Evolutionary conservation across 2,329 filamentous ascomycete species (phyloP).

Genomic region (Paradendryphiella salina): DNA sequence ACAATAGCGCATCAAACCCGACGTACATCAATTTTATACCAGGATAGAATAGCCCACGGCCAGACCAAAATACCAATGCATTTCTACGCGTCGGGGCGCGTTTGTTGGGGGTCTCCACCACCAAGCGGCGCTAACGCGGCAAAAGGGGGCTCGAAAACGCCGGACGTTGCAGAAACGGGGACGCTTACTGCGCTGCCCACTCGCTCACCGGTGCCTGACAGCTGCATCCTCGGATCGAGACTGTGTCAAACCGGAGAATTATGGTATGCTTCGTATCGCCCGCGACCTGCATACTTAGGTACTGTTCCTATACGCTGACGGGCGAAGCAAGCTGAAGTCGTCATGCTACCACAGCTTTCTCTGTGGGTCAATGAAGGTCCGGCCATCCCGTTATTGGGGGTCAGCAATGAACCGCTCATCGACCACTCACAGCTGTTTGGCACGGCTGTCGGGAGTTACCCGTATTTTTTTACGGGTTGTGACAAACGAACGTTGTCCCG

Average conservation of each 20-base stretch:
- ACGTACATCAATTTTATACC: not conserved
- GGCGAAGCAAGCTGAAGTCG: slow-evolving; percentile 3
- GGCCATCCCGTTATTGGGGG: slow-evolving; percentile 15
- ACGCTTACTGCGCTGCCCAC: slow-evolving; percentile 13
- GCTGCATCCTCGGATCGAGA: slow-evolving; percentile 1
- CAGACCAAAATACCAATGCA: slow-evolving; percentile 1
- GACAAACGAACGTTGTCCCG: not conserved
- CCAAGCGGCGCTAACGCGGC: slow-evolving; percentile 14
- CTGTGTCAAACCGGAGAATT: slow-evolving; percentile 8
- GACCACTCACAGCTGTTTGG: not conserved
- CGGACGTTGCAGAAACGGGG: slow-evolving; percentile 19
- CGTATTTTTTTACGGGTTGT: not conserved
- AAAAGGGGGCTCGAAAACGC: slow-evolving; percentile 16
- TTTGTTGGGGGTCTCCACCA: slow-evolving; percentile 22
- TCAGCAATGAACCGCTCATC: not conserved
- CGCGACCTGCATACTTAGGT: not conserved
- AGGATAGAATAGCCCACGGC: not conserved
- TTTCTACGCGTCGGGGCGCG: slow-evolving; percentile 19
- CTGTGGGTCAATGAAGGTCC: slow-evolving; percentile 3
- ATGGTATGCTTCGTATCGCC: not conserved
- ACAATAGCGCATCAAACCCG: no score
- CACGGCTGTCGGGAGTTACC: not conserved
- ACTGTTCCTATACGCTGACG: not conserved
- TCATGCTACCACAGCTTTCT: not conserved
- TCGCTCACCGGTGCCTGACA: slow-evolving; percentile 9